Evolutionary conservation across 805 yeast species (phyloP).

Genomic region (Yarrowia sp.): DNA sequence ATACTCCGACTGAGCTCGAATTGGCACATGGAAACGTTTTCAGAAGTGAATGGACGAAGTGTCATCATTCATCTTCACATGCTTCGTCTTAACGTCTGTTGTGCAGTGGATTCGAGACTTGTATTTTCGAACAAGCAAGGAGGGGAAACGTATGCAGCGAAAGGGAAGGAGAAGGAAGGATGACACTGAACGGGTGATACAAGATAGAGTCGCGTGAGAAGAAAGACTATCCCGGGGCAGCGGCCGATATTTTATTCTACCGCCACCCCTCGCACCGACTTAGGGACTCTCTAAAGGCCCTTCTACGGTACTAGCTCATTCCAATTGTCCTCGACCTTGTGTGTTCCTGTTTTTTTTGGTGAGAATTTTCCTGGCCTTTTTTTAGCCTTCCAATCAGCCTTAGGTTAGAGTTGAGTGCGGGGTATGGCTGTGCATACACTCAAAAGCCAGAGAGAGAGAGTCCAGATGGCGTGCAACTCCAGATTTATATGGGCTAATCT

Average conservation of each 20-base stretch:
- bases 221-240: too few species aligned
- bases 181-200: background rate
- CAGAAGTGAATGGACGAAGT: too few species aligned
- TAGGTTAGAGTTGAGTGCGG: conserved; percentile 31
- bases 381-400: background rate
- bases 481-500: conserved; percentile 18
- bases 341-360: background rate
- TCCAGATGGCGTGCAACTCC: conserved; percentile 20
- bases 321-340: conserved; percentile 13
- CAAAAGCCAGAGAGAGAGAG: background rate
- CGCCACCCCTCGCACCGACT: too few species aligned
- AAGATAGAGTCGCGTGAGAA: too few species aligned
- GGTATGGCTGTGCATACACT: conserved; percentile 36
- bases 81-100: background rate
- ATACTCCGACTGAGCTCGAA: too few species aligned
- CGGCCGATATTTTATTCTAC: too few species aligned
- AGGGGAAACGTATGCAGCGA: conserved; percentile 5
- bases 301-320: conserved; percentile 11
- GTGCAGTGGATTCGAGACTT: conserved; percentile 1
- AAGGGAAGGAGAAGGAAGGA: background rate
- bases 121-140: conserved; percentile 6
- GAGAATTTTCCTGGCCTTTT: background rate
- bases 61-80: conserved; percentile 8
- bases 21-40: too few species aligned
- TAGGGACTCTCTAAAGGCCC: too few species aligned